A percentile compares a stretch with the other conserved stretches of the same genome.
phyloP scores from a whole-genome alignment of 495 filamentous ascomycete species.

The Aspergillus avenaceus region DNA sequence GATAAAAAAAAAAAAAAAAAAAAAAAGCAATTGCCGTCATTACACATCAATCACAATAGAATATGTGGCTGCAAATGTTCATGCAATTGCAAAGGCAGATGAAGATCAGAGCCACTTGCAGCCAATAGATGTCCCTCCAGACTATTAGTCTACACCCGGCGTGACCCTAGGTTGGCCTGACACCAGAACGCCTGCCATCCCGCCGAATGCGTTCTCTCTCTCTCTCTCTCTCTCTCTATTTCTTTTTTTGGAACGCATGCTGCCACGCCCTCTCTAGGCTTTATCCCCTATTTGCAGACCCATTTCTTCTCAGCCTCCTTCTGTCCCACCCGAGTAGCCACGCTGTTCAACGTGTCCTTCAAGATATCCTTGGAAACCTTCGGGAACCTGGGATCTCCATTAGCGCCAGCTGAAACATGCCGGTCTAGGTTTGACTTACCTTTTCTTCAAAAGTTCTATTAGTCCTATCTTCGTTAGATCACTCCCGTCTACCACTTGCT shows the following conservation, averaged over 20 bases:
- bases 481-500: conserved; percentile 62
- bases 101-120: not conserved
- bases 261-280: not conserved
- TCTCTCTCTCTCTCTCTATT: too few relatives aligned
- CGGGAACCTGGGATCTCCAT: conserved; percentile 51
- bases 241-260: too few relatives aligned
- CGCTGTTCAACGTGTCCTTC: conserved; percentile 63
- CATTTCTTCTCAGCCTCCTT: conserved; percentile 63
- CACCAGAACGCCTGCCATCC: not conserved
- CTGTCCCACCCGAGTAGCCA: conserved; percentile 63
- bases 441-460: conserved; percentile 70
- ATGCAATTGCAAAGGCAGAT: not conserved
- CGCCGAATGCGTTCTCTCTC: not conserved
- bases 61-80: not conserved
- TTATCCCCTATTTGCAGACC: conserved; percentile 37
- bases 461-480: conserved; percentile 71
- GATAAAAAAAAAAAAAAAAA: too few relatives aligned
- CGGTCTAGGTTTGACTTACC: conserved; percentile 26
- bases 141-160: not conserved
- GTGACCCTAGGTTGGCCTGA: not conserved
- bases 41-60: not conserved
- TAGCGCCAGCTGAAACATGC: conserved; percentile 1
- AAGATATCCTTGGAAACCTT: conserved; percentile 67
- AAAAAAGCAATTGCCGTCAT: not conserved
- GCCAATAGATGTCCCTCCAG: not conserved